A percentile compares a stretch with the other conserved stretches of the same genome.
These are phyloP conservation scores for Wickerhamomyces strasburgensis DNA, from an alignment of 805 yeast genomes.

Conservation along the genomic window DNA sequence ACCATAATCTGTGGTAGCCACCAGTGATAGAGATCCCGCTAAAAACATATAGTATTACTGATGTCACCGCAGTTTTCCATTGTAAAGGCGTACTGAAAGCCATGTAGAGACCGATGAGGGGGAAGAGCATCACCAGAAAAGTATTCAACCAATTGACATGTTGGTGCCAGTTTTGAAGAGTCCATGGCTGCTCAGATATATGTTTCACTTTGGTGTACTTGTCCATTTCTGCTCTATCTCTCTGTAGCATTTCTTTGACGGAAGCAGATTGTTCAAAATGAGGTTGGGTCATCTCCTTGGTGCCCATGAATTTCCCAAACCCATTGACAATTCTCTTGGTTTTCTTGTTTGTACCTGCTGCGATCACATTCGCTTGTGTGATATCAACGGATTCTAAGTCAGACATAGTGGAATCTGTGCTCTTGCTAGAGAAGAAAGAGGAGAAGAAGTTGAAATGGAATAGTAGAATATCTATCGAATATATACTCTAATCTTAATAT, in stretches of 20 bases:
- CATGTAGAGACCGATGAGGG: constrained; percentile 45
- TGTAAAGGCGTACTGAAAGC: constrained; percentile 45
- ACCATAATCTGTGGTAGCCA: constrained; percentile 77
- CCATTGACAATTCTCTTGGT: constrained; percentile 73
- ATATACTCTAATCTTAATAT: too few species aligned
- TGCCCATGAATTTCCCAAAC: constrained; percentile 78
- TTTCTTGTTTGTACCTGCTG: constrained; percentile 75
- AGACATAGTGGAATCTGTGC: too few species aligned
- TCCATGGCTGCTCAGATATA: constrained; percentile 78
- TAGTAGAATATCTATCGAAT: too few species aligned
- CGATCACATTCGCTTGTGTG: constrained; percentile 68
- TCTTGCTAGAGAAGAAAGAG: too few species aligned
- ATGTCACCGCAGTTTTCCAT: constrained; percentile 19
- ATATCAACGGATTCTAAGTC: constrained; percentile 45
- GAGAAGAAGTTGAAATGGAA: too few species aligned
- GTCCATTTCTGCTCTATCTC: constrained; percentile 37
- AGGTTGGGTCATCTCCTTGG: constrained; percentile 63
- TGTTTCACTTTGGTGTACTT: constrained; percentile 42
- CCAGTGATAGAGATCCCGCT: constrained; percentile 79
- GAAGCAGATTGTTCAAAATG: constrained; percentile 57
- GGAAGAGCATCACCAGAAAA: constrained; percentile 57
- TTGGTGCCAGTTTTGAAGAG: constrained; percentile 61
- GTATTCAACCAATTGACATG: constrained; percentile 79
- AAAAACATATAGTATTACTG: constrained; percentile 48
- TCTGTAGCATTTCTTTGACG: constrained; percentile 40